Evolutionary conservation across 345 rosid species (phyloP).

Genomic region (Bretschneidera sinensis): DNA sequence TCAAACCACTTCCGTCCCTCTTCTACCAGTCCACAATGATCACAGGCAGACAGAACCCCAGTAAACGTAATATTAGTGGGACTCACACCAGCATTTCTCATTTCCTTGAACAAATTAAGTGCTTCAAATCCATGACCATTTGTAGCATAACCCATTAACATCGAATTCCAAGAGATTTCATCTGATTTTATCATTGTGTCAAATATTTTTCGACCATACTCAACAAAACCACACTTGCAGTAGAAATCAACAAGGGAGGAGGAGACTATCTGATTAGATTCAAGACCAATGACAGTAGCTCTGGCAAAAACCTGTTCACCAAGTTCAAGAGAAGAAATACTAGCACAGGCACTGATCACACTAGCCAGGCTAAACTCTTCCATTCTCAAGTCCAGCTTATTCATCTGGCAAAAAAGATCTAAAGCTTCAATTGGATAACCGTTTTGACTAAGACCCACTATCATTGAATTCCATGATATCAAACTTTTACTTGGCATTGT

Average conservation of each 20-base stretch:
- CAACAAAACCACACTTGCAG: conserved; percentile 50
- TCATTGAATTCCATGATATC: conserved; percentile 92
- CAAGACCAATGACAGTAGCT: conserved; percentile 53
- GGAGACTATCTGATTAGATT: conserved; percentile 56
- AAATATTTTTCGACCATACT: conserved; percentile 56
- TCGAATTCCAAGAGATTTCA: conserved; percentile 71
- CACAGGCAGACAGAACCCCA: conserved; percentile 66
- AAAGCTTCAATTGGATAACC: conserved; percentile 66
- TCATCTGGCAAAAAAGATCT: conserved; percentile 61
- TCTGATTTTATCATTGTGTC: conserved; percentile 53
- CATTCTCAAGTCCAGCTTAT: conserved; percentile 41
- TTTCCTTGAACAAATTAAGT: conserved; percentile 55
- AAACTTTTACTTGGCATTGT: conserved; percentile 52
- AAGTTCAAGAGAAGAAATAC: conserved; percentile 51
- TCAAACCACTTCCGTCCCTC: conserved; percentile 65
- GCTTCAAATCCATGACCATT: conserved; percentile 71
- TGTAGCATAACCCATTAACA: conserved; percentile 83
- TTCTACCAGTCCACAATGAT: conserved; percentile 77
- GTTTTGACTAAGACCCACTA: conserved; percentile 65
- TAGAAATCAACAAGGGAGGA: conserved; percentile 78
- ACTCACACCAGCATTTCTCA: conserved; percentile 49
- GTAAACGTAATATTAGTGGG: conserved; percentile 56
- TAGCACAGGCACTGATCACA: conserved; percentile 66
- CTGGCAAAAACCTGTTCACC: conserved; percentile 80
- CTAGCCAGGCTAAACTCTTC: conserved; percentile 71